Conservation (phyloP, 257 asterid species). For the Solanum pennellii region DNA sequence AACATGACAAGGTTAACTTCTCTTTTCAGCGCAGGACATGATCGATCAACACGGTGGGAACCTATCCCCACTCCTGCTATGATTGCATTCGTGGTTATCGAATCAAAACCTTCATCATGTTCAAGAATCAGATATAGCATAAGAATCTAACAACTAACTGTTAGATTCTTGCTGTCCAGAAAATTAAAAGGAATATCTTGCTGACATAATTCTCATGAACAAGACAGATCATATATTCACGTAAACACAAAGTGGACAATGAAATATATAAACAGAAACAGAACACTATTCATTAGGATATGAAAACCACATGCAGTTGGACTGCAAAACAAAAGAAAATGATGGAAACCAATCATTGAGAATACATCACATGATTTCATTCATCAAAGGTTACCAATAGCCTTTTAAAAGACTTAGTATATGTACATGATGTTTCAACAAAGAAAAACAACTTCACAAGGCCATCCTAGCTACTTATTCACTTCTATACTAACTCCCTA, state of each 20-base stretch:
- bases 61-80: too few relatives aligned
- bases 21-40: neutral
- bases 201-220: neutral
- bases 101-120: too few relatives aligned
- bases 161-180: too few relatives aligned
- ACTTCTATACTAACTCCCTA: conserved; percentile 25
- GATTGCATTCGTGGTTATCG: too few relatives aligned
- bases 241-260: neutral
- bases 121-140: neutral
- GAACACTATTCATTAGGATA: neutral
- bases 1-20: neutral
- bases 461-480: conserved; percentile 38
- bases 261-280: neutral
- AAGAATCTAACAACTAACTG: neutral
- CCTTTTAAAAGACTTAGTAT: conserved; percentile 11
- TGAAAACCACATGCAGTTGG: neutral
- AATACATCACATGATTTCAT: conserved; percentile 2
- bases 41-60: too few relatives aligned
- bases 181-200: neutral
- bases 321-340: neutral
- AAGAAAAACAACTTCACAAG: conserved; percentile 17
- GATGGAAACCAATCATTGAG: neutral
- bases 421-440: conserved; percentile 42
- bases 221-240: neutral
- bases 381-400: conserved; percentile 5